Evolutionary conservation across 192 early-diverging fungal species (phyloP).

Genomic region (Obelidium mucronatum): DNA sequence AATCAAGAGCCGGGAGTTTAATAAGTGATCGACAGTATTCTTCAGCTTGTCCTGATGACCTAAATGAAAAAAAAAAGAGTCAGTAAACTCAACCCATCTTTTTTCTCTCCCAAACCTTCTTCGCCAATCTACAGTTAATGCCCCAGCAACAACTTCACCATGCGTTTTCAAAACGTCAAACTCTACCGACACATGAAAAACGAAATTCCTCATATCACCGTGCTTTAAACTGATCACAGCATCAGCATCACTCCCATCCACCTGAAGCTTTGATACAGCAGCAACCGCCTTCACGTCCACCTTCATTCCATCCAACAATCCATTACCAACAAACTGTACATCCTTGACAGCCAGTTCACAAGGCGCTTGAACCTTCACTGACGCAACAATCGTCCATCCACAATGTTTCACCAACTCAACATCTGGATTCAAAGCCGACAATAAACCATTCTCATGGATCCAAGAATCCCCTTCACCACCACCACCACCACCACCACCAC

Average conservation of each 20-base stretch:
- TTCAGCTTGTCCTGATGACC: background rate
- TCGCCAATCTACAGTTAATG: slow-evolving; percentile 9
- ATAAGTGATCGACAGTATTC: slow-evolving; percentile 5
- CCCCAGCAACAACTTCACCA: background rate
- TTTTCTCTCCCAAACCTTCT: slow-evolving; percentile 10
- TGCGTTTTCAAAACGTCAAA: background rate
- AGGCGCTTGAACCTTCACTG: slow-evolving; percentile 13
- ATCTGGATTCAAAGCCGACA: background rate
- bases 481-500: background rate
- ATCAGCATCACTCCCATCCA: background rate
- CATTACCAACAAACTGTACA: background rate
- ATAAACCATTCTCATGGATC: slow-evolving; percentile 5
- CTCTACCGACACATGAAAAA: slow-evolving; percentile 3
- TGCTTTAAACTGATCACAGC: background rate
- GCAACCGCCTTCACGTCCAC: slow-evolving; percentile 17
- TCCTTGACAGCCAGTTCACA: slow-evolving; percentile 6
- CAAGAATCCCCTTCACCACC: slow-evolving; percentile 4
- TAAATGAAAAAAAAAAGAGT: too few species aligned
- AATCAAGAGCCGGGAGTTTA: slow-evolving; percentile 26
- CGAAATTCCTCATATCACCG: slow-evolving; percentile 21
- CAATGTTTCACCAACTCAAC: background rate
- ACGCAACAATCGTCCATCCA: slow-evolving; percentile 24
- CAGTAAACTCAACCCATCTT: too few species aligned
- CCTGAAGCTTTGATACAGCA: background rate
- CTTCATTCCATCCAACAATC: background rate